Evolutionary conservation across 306 rosid species (phyloP).

Genomic region (Amphicarpaea edgeworthii): DNA sequence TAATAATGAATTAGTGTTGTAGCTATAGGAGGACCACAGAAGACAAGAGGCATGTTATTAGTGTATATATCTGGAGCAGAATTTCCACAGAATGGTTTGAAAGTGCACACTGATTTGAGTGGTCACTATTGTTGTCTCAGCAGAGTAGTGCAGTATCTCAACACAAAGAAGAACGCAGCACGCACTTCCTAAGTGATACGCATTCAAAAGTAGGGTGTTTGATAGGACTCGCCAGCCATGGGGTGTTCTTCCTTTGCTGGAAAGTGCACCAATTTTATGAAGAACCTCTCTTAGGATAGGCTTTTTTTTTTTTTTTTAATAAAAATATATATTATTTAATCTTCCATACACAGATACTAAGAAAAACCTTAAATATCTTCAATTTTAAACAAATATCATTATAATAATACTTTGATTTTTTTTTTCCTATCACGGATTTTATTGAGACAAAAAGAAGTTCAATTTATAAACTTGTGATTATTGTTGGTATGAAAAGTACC

Average conservation of each 20-base stretch:
- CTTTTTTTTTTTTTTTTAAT: too few relatives aligned
- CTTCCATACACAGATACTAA: too few relatives aligned
- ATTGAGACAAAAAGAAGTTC: too few relatives aligned
- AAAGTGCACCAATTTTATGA: constrained; percentile 11
- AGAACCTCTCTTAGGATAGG: constrained; percentile 16
- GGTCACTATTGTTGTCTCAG: constrained; percentile 51
- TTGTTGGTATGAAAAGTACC: too few relatives aligned
- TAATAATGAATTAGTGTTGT: neutral
- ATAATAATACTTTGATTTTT: neutral
- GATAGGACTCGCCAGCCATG: constrained; percentile 43
- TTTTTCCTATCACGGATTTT: too few relatives aligned
- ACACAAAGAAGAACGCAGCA: constrained; percentile 27
- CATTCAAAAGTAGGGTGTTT: constrained; percentile 30
- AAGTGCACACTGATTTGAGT: constrained; percentile 48
- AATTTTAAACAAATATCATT: neutral
- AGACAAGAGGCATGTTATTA: neutral
- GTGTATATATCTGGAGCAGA: constrained; percentile 27
- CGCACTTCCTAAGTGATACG: constrained; percentile 30
- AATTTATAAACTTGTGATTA: too few relatives aligned
- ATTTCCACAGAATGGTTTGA: constrained; percentile 34
- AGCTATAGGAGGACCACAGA: neutral
- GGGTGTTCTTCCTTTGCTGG: constrained; percentile 33
- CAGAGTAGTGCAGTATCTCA: neutral
- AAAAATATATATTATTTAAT: too few relatives aligned
- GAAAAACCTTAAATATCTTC: too few relatives aligned